Conservation (phyloP, 345 rosid species). For the Salix arbutifolia region DNA sequence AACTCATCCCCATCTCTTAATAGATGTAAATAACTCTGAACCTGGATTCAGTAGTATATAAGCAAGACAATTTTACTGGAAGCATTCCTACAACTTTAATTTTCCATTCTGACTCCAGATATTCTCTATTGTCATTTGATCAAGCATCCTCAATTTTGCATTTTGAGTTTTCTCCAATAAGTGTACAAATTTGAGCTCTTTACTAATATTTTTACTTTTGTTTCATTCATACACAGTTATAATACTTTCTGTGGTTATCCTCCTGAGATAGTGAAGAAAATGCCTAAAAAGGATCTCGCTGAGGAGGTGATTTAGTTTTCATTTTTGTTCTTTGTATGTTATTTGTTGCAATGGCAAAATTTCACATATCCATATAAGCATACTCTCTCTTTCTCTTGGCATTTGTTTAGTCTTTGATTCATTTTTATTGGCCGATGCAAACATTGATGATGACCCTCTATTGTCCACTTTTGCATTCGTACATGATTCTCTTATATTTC, state of each 20-base stretch:
- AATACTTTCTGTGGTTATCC: slow-evolving; percentile 91
- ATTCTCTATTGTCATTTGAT: too few relatives aligned
- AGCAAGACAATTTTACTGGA: background rate
- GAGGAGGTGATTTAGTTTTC: slow-evolving; percentile 62
- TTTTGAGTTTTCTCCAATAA: too few relatives aligned
- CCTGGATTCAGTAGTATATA: too few relatives aligned
- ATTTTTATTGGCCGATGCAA: slow-evolving; percentile 3
- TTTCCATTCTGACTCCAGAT: too few relatives aligned
- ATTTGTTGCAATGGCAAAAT: background rate
- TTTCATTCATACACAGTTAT: slow-evolving; percentile 49
- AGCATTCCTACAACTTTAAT: too few relatives aligned
- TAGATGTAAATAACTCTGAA: background rate
- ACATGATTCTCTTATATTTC: background rate
- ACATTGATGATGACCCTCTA: background rate
- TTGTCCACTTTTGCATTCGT: background rate
- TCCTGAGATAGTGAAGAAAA: slow-evolving; percentile 90
- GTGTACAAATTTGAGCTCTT: too few relatives aligned
- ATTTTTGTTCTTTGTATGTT: background rate
- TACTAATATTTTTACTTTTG: background rate
- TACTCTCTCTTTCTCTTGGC: background rate
- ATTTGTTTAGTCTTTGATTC: background rate
- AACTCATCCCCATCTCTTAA: too few relatives aligned
- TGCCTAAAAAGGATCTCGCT: slow-evolving; percentile 92
- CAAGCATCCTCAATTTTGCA: too few relatives aligned
- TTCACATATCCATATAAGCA: background rate